Base-by-base conservation (phyloP, 2,329 filamentous ascomycete genomes). In the Aureobasidium sp. region DNA sequence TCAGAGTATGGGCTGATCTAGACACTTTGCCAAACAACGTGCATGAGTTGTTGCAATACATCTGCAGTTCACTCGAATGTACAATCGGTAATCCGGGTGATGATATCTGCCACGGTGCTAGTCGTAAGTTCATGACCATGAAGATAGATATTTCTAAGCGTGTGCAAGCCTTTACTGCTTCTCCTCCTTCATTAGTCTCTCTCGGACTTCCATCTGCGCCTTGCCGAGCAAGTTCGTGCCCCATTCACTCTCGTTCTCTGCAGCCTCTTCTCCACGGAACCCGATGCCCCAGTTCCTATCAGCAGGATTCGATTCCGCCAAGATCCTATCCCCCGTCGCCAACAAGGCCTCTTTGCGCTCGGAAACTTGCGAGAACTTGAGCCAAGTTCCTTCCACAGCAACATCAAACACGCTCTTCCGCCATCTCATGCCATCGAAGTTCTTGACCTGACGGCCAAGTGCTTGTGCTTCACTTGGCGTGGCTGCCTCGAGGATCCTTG, bases 221-320 rank as follows among this genome's bases (percentile, higher is more conserved):
- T 72, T 70, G 7, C 71, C 71, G 40, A 74, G 60, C 49, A 68
- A 60, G 63, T 75, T 74, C 62, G 69, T 48, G 22, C 71, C 73
- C 72, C 71, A 73, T 52, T 67, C 65, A 17, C 64, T 54, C 56
- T 71, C 67, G 39, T 63, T 68, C 8, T 61, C 66, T 29, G 67
- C 66, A 4, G 72, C 73, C 44, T 70, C 67, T 33, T 69, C 69
- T 37, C 65, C 66, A 44, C 68, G 68, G 64, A 70, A 74, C 0
- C 72, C 71, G 31, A 74, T 67, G 1, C 72, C 72, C 72, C 72
- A 74, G 35, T 73, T 67, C 58, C 69, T 62, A 66, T 74, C 72
- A 42, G 66, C 67, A 9, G 72, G 72, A 67, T 73, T 74, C 1
- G 72, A 69, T 65, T 74, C 72, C 2, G 72, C 71, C 19, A 74